Conservation (phyloP, 2,329 filamentous ascomycete genomes). For the Ascochyta fabae region DNA sequence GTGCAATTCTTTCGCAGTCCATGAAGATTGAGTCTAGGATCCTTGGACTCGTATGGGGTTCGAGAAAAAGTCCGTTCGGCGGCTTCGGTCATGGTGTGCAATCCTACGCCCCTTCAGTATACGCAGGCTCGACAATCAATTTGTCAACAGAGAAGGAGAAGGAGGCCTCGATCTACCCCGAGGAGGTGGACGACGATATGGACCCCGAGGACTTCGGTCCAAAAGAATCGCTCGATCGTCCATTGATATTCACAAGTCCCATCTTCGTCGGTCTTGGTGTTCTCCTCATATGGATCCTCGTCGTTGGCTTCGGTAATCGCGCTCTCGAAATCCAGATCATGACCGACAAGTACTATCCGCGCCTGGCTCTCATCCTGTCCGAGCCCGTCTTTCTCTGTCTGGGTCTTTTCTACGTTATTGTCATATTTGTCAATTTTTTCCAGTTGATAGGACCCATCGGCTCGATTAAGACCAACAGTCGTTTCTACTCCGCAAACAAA, state of each 20-base stretch:
- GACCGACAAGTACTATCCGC: constrained; percentile 68
- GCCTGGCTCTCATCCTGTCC: constrained; percentile 69
- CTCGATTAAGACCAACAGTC: constrained; percentile 75
- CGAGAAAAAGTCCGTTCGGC: constrained; percentile 57
- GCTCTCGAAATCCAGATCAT: constrained; percentile 70
- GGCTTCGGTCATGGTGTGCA: constrained; percentile 46
- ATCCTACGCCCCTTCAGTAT: constrained; percentile 28
- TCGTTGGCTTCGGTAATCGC: constrained; percentile 72
- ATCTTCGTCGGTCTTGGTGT: constrained; percentile 71
- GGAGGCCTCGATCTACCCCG: constrained; percentile 57
- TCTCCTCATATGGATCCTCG: constrained; percentile 68
- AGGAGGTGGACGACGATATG: constrained; percentile 70
- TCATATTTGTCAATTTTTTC: constrained; percentile 75
- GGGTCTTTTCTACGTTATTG: constrained; percentile 80
- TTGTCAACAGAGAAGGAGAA: constrained; percentile 46
- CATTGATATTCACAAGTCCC: constrained; percentile 73
- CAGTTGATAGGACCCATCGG: constrained; percentile 77
- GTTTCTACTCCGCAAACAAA: constrained; percentile 75
- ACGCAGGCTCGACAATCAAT: constrained; percentile 37
- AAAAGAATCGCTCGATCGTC: constrained; percentile 63
- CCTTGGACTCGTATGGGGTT: constrained; percentile 77
- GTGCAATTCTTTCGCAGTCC: constrained; percentile 71
- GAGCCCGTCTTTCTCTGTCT: constrained; percentile 79
- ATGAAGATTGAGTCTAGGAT: constrained; percentile 75
- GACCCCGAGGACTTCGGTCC: constrained; percentile 72